Evolutionary conservation across 768 basidiomycete genomes (phyloP).

Genomic region (Gloeopeniophorella convolvens): DNA sequence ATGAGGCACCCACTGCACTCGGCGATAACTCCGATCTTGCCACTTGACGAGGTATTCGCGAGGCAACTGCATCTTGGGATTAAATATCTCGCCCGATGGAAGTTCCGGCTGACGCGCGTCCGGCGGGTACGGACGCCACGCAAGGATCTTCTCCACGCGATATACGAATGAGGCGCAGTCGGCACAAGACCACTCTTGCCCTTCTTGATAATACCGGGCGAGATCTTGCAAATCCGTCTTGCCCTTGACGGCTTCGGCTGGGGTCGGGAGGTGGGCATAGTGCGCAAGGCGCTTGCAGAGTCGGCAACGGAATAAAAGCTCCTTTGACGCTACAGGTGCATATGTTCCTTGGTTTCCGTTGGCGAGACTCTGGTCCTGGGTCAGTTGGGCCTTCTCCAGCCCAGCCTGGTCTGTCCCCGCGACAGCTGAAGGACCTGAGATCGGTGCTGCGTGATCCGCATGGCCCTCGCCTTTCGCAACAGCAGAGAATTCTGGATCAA

Average conservation of each 20-base stretch:
- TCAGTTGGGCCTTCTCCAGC: neutral
- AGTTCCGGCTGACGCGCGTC: slow-evolving; percentile 49
- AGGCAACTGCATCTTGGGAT: slow-evolving; percentile 60
- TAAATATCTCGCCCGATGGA: slow-evolving; percentile 34
- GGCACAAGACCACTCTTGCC: slow-evolving; percentile 58
- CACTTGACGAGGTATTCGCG: slow-evolving; percentile 94
- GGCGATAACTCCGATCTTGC: slow-evolving; percentile 69
- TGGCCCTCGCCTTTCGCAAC: neutral
- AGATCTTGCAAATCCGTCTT: slow-evolving; percentile 32
- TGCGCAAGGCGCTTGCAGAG: slow-evolving; percentile 81
- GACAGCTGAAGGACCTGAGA: neutral
- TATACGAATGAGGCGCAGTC: slow-evolving; percentile 73
- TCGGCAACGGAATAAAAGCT: slow-evolving; percentile 75
- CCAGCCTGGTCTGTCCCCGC: neutral
- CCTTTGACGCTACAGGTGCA: slow-evolving; percentile 17
- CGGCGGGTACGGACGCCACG: slow-evolving; percentile 81
- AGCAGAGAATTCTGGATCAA: slow-evolving; percentile 38
- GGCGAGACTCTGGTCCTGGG: neutral
- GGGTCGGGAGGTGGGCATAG: slow-evolving; percentile 63
- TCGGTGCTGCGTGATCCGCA: too few species aligned
- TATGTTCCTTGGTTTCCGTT: neutral
- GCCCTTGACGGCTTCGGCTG: slow-evolving; percentile 32
- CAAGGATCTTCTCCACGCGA: slow-evolving; percentile 76
- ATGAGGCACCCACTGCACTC: slow-evolving; percentile 86
- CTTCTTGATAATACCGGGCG: slow-evolving; percentile 55